Base-by-base conservation (phyloP, 2,329 filamentous ascomycete genomes). In the Sporothrix phasma region DNA sequence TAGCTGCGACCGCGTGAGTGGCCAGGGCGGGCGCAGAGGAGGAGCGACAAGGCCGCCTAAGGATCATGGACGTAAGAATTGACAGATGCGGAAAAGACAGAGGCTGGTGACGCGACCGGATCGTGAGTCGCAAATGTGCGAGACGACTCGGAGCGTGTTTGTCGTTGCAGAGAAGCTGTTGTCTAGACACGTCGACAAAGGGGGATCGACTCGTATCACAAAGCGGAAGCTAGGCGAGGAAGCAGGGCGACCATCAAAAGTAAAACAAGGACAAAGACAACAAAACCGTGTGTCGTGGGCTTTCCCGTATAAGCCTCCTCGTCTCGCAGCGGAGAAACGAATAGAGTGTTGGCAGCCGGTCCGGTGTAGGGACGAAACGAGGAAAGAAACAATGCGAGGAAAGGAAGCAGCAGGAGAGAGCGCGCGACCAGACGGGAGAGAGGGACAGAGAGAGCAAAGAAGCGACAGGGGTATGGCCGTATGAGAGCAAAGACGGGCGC, bases 311-410 rank as follows among this genome's bases (percentile, higher is more conserved):
- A 31, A 54, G 49, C 49, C 49, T 54, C 31, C n/a, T 53, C 37
- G 19, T 37, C 31, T 54, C 49, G 31, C 29, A 37, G 31, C 31
- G 22, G 49, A 54, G 15, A 53, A 54, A 22, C 31, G n/a, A 37
- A 31, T 31, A n/a, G 13, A 19, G 19, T 19, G 49, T 26, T 24
- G 39, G 37, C 41, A 34, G 61, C 61, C 19, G 61, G 46, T 37
- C 47, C 61, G 49, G 45, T 24, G 49, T 26, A 56, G 49, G 26
- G 46, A 56, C 49, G 51, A 10, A 29, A 37, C 24, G 24, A 62
- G 47, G n/a, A 37, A 62, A n/a, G 37, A 54, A 62, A 54, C 62
- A 49, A 49, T 39, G 58, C 29, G 39, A 46, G 15, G 22, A 46
- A 22, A 46, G 22, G 46, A 26, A 37, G 58, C 39, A 61, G 29